Conservation (phyloP, 164 flowering plant species). For the Nymphaea colorata region DNA sequence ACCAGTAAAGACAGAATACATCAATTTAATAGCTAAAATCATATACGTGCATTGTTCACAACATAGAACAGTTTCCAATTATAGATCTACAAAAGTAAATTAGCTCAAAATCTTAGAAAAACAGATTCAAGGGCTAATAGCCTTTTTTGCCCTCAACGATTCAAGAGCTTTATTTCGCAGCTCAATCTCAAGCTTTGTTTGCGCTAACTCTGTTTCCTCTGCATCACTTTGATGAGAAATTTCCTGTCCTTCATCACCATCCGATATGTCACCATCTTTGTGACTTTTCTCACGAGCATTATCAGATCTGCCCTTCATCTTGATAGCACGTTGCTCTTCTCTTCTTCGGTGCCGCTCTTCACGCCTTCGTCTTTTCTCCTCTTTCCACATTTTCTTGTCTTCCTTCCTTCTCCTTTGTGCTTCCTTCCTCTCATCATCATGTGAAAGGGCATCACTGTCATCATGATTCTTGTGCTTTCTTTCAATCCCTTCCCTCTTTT, state of each 20-base stretch:
- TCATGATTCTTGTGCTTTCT: constrained; percentile 9
- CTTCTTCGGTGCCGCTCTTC: constrained; percentile 24
- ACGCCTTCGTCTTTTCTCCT: constrained; percentile 23
- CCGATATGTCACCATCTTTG: constrained; percentile 28
- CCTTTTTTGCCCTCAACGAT: constrained; percentile 84
- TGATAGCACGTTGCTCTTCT: constrained; percentile 24
- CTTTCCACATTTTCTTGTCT: constrained; percentile 24
- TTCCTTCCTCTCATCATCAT: constrained; percentile 21
- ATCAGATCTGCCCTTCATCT: constrained; percentile 14
- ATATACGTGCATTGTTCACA: constrained; percentile 14
- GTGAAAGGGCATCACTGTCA: constrained; percentile 14
- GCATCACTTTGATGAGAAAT: constrained; percentile 22
- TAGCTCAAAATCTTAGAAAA: constrained; percentile 9
- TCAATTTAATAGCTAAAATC: constrained; percentile 27
- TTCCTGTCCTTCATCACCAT: constrained; percentile 27
- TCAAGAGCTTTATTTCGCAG: constrained; percentile 88
- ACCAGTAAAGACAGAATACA: constrained; percentile 66
- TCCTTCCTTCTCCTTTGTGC: constrained; percentile 23
- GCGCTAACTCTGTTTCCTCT: constrained; percentile 41
- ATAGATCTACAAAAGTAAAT: constrained; percentile 3
- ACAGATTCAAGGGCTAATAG: constrained; percentile 27
- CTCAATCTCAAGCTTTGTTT: constrained; percentile 80
- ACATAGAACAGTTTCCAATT: constrained; percentile 12
- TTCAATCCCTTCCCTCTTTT: constrained; percentile 9
- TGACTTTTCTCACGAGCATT: constrained; percentile 19